Conservation (phyloP, 306 rosid genomes). For the Alnus rubra region DNA sequence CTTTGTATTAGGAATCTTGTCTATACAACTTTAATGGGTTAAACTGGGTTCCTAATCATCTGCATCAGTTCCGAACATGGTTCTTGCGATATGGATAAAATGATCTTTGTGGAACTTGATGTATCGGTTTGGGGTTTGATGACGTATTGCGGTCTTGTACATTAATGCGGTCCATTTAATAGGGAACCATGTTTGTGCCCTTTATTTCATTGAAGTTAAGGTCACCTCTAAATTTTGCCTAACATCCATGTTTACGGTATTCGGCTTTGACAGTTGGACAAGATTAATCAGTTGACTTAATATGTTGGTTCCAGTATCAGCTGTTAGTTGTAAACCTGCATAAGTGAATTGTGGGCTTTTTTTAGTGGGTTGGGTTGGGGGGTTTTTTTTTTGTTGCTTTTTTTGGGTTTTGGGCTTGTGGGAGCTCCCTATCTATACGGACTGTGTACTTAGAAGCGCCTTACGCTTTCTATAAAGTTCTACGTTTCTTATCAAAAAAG, state of each 20-base stretch:
- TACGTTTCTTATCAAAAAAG: too few relatives aligned
- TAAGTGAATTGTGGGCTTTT: too few relatives aligned
- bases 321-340: too few relatives aligned
- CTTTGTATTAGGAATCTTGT: neutral
- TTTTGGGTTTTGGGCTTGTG: too few relatives aligned
- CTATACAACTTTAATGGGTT: neutral
- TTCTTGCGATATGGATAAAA: conserved; percentile 4
- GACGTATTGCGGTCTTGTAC: neutral
- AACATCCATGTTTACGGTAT: neutral
- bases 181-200: neutral
- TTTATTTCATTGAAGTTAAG: neutral
- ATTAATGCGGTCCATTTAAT: neutral
- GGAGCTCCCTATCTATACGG: too few relatives aligned
- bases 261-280: neutral
- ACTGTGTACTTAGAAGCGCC: too few relatives aligned
- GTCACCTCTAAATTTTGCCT: neutral
- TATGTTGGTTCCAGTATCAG: too few relatives aligned
- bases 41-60: neutral
- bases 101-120: neutral
- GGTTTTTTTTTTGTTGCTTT: too few relatives aligned
- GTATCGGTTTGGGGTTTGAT: neutral
- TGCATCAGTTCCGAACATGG: neutral
- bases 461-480: too few relatives aligned
- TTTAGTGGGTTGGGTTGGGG: too few relatives aligned
- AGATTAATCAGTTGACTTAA: neutral